Evolutionary conservation across 2,329 filamentous ascomycete species (phyloP), one percentile per base, ranked within the genome.

Genomic region (Fusarium lyarnte): DNA sequence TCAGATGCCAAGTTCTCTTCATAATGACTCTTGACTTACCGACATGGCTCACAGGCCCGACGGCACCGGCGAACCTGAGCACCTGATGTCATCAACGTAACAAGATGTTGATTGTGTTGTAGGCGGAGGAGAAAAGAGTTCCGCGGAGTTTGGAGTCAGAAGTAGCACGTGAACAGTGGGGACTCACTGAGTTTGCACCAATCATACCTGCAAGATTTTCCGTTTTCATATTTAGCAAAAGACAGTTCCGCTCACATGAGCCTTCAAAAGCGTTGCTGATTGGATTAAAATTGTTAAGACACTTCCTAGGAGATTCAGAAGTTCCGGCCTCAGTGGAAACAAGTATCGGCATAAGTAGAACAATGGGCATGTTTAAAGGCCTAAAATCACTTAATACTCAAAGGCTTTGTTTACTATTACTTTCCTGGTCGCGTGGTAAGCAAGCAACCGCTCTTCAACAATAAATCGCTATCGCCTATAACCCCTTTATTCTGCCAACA

Each of bases 41-140:
- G 61, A n/a, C 63, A 66, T 3, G 63, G 61, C 12, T 66, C 63
- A 23, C 63, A 66, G 5, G 63, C 63, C 9, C 39, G n/a, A 45
- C 63, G 31, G 43, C 19, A 66, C 14, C 14, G 27, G 36, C 25
- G 11, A 11, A 5, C 2, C 25, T 38, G 59, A 16, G 4, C 13
- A 21, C 3, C 38, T 5, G 31, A 25, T n/a, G 35, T 17, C 19
- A 8, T 25, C 19, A 7, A 19, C 8, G 25, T 16, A 36, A 65
- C 39, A 1, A 5, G 11, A 8, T 23, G 8, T 23, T 38, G 13
- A 25, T 36, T 21, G 33, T 14, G 23, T 14, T 13, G 6, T 31
- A n/a, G 12, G 16, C 43, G 39, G 33, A 35, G 10, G 27, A 21
- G 3, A 17, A 5, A 33, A 23, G 6, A 23, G 6, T 49, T 59